These are phyloP conservation scores for Pichia sp. DNA, from an alignment of 1,139 yeast species.

Conservation along the genomic window DNA sequence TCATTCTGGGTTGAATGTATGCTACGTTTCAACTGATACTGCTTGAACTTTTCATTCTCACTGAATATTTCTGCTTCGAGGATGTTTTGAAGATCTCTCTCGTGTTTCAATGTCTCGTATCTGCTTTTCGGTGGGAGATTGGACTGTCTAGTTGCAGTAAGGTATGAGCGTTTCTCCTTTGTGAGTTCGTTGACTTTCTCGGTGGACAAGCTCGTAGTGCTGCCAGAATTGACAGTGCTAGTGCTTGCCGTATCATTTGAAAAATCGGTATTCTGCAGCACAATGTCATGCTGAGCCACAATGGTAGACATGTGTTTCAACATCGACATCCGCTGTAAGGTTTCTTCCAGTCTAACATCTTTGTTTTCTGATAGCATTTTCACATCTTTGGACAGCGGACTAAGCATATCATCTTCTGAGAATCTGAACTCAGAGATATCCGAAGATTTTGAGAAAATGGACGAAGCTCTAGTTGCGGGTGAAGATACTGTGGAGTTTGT, in stretches of 20 bases:
- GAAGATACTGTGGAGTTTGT: slow-evolving; percentile 16
- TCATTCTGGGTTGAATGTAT: slow-evolving; percentile 27
- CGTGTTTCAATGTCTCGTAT: slow-evolving; percentile 49
- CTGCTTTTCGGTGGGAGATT: slow-evolving; percentile 62
- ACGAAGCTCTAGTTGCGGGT: slow-evolving; percentile 38
- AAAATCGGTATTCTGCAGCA: neutral
- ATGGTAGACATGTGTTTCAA: slow-evolving; percentile 18
- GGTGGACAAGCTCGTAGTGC: too few relatives aligned
- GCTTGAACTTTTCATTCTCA: slow-evolving; percentile 33
- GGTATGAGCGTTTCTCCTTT: slow-evolving; percentile 22
- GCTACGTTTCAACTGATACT: slow-evolving; percentile 27
- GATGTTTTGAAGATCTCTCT: slow-evolving; percentile 45
- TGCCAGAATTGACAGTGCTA: neutral
- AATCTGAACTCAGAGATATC: slow-evolving; percentile 22
- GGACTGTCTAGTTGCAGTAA: slow-evolving; percentile 52
- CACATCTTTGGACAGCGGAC: slow-evolving; percentile 37
- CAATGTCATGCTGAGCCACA: slow-evolving; percentile 1
- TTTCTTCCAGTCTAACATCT: slow-evolving; percentile 35
- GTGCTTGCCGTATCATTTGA: too few relatives aligned
- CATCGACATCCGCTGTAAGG: slow-evolving; percentile 29
- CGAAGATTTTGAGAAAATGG: slow-evolving; percentile 30
- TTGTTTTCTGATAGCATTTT: slow-evolving; percentile 38
- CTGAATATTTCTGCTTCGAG: slow-evolving; percentile 39
- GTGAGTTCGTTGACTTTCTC: neutral
- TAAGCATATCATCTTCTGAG: slow-evolving; percentile 23